A percentile compares a stretch with the other conserved stretches of the same genome.
Evolutionary conservation across 2,329 filamentous ascomycete genomes (phyloP).

Genomic region (Clathrospora elynae): DNA sequence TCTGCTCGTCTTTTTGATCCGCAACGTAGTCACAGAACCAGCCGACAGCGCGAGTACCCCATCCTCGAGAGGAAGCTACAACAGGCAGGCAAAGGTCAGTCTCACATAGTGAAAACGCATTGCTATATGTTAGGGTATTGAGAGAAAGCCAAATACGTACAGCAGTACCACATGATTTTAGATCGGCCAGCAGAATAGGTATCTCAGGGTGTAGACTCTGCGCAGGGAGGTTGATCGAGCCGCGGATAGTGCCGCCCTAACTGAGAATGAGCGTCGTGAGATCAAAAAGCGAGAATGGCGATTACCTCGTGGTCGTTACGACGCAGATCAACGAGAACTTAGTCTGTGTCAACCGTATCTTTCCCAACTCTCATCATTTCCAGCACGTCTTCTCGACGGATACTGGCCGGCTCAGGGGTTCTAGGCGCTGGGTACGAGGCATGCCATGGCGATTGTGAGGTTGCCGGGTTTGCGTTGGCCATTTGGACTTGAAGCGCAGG

Average conservation of each 20-base stretch:
- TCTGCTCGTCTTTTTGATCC: slow-evolving; percentile 47
- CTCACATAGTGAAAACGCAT: background rate
- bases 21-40: slow-evolving; percentile 62
- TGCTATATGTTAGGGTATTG: background rate
- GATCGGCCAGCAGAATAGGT: slow-evolving; percentile 55
- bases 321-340: slow-evolving; percentile 56
- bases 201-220: slow-evolving; percentile 61
- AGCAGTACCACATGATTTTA: slow-evolving; percentile 62
- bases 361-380: slow-evolving; percentile 8
- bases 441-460: slow-evolving; percentile 16
- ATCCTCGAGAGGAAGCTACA: slow-evolving; percentile 60
- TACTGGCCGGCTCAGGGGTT: slow-evolving; percentile 9
- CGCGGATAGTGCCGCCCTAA: slow-evolving; percentile 65
- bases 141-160: slow-evolving; percentile 41
- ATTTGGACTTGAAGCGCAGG: no score
- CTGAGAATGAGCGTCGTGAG: background rate
- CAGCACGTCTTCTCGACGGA: slow-evolving; percentile 15
- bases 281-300: background rate
- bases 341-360: slow-evolving; percentile 5
- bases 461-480: slow-evolving; percentile 5
- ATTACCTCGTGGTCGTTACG: slow-evolving; percentile 58
- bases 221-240: slow-evolving; percentile 63
- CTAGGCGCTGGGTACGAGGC: slow-evolving; percentile 18
- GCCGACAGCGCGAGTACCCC: slow-evolving; percentile 59
- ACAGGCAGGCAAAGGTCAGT: slow-evolving; percentile 1